Evolutionary conservation across 495 filamentous ascomycete genomes (phyloP), one percentile per base, ranked within the genome.

Genomic region (Terfezia boudieri): DNA sequence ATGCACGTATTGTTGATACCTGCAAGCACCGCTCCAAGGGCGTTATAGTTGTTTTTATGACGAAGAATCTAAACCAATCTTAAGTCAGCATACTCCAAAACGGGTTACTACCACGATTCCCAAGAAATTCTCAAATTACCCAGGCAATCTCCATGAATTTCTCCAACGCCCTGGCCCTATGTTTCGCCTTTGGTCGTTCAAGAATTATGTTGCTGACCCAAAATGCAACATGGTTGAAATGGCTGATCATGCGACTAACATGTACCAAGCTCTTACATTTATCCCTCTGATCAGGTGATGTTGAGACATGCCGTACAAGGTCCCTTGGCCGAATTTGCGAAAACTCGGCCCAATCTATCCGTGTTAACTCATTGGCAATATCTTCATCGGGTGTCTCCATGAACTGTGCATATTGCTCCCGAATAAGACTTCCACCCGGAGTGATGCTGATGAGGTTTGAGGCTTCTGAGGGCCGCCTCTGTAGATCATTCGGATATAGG

Each of bases 271-370:
- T 83, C 61, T 79, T 81, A 64, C 80, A 83, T 60, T 81, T 84
- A 55, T 85, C 81, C 67, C 82, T 84, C 56, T 77, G 71, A 36
- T 81, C 76, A 3, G 75, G 67, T 5, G 80, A 75, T 50, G 94
- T 70, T 61, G 79, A 86, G 57, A 94, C 86, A 66, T 94, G 83
- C 2, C 92, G 81, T 51, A 96, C 82, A 6, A 95, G 74, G 67
- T 98, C 92, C 50, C 90, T 83, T 48, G 88, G 83, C n/a, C 84
- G 80, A 64, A 96, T 92, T n/a, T 86, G 83, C 59, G 82, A 87
- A 67, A 94, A 94, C 78, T 93, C 87, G 62, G 86, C 76, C 90
- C 89, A 95, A 69, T 96, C 90, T 46, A 96, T 88, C 53, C 90
- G 77, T 7, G 90, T 95, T 62, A 98, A 73, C 66, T 98, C 90